Evolutionary conservation across 257 asterid species (phyloP), one percentile per base, ranked within the genome.

Genomic region (Ilex asprella): DNA sequence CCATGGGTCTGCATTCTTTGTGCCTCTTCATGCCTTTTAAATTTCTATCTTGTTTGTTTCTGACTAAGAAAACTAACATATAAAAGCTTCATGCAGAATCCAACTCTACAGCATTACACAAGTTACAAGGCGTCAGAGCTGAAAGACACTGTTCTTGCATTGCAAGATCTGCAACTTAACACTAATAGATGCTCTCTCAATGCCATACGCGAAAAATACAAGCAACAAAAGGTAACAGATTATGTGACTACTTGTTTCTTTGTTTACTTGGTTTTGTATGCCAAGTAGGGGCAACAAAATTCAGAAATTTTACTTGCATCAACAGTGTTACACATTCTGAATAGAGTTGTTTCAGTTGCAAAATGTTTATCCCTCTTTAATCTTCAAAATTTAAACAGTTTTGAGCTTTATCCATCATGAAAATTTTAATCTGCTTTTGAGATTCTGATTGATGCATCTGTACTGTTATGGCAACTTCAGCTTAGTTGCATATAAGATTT

Each of bases 91-190:
- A 64, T 70, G 79, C 94, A 93, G 99, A 93, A 84, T 70, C 71
- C 79, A n/a, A 93, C 99, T 55, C 76, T 93, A 75, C 95, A 87
- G 77, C 81, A 89, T 68, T 93, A 93, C 66, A 93, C 97, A 35
- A 81, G 73, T 73, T 78, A 79, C 74, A 84, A 74, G 56, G 39
- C 79, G 35, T 66, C 70, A 6, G 88, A 89, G 76, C 87, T 93
- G 74, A 75, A 76, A 81, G 61, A 31, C 5, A 52, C 87, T 3
- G 90, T 93, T 68, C 70, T 82, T 15, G 84, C 81, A 61, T 75
- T 93, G 77, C 89, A 81, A 70, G 85, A 82, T 31, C 72, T 89
- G 43, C 97, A 93, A 55, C 78, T 83, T 30, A 87, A 87, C 74
- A 70, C 81, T 51, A 73, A 50, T 15, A 75, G 75, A 41, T 69